Percentiles rank a stretch among this genome's conserved stretches.
Conservation (phyloP, 257 asterid genomes). For the Przewalskia tangutica region DNA sequence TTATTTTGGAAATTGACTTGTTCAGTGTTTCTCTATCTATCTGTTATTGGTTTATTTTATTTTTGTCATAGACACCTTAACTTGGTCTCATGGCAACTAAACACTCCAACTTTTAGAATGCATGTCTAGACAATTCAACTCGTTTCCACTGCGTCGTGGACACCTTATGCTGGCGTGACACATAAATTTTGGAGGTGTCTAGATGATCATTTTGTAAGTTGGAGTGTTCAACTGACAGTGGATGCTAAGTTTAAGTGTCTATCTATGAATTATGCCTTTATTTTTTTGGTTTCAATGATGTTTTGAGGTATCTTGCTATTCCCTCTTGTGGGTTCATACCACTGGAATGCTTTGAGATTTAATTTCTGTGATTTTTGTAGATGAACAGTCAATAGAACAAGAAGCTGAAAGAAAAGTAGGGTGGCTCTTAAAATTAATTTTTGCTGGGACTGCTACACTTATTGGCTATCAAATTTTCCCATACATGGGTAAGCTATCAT, state of each 20-base stretch:
- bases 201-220: too few relatives aligned
- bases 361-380: constrained; percentile 12
- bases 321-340: not conserved
- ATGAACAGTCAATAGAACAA: constrained; percentile 62
- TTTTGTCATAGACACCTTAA: not conserved
- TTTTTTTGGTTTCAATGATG: not conserved
- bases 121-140: too few relatives aligned
- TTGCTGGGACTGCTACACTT: constrained; percentile 70
- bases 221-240: too few relatives aligned
- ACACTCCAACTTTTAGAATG: too few relatives aligned
- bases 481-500: constrained; percentile 54
- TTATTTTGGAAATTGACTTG: not conserved
- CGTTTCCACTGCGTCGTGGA: too few relatives aligned
- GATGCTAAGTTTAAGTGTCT: too few relatives aligned
- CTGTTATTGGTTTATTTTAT: not conserved
- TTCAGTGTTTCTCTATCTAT: not conserved
- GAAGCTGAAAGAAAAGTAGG: constrained; percentile 95
- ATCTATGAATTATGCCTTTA: not conserved
- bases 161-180: too few relatives aligned
- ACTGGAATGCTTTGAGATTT: not conserved
- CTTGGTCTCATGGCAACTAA: too few relatives aligned
- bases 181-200: too few relatives aligned
- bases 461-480: constrained; percentile 82
- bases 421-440: constrained; percentile 67
- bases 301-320: not conserved